Evolutionary conservation across 1,139 yeast genomes (phyloP), one percentile per base, ranked within the genome.

Genomic region (Magnusiomyces sp.): DNA sequence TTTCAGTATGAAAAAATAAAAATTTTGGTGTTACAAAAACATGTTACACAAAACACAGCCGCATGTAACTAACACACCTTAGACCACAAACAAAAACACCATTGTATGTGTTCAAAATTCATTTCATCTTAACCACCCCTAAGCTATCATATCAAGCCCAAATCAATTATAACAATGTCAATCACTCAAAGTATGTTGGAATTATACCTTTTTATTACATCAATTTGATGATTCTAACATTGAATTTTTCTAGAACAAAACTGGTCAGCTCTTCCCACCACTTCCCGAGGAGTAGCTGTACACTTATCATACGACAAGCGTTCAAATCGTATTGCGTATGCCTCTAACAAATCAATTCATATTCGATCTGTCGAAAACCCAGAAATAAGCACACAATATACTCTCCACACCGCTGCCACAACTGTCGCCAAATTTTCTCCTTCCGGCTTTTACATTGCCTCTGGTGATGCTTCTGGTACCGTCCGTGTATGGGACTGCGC

Each of bases 401-500:
- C 78, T 11, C 82, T 79, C 48, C 98, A 92, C 67, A 75, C 76
- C 41, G 72, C 73, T 39, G 69, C 76, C 37, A 85, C 95, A 29
- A 83, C 95, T 0, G 95, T 83, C 5, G 97, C 94, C 10, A 76
- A 79, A 41, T 88, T 92, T 64, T 74, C 95, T 0, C 95, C 97
- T 1, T 81, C 90, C 13, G 97, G 98, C 1, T 83, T 75, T 66
- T 90, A 87, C 65, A 71, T 92, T 33, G 97, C 96, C 1, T 84
- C 95, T 1, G 98, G 96, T 43, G 99, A 92, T 62, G 88, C 81
- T 58, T 70, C 81, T 10, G 98, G 98, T 29, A 77, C 79, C 54
- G 92, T 92, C 45, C 84, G 86, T 58, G 79, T 92, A 43, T 90
- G 97, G 97, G 95, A 88, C 60, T 72, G 80, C 41, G 76, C 70